phyloP scores from a whole-genome alignment of 1,284 basidiomycete species.

The Cryptococcus jaspeensis region DNA sequence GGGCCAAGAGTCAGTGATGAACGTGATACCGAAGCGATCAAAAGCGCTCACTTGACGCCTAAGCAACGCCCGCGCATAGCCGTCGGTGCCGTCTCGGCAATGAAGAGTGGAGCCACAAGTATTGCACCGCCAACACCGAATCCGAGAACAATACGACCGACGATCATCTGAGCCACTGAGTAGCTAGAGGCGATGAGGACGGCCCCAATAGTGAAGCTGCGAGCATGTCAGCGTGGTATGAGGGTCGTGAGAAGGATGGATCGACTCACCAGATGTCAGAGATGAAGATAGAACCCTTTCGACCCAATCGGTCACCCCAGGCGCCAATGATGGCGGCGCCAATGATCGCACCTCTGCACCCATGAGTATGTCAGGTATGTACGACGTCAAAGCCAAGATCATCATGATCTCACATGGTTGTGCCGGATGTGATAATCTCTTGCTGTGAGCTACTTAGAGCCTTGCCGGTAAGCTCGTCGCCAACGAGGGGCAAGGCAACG shows the following conservation, averaged over 20 bases:
- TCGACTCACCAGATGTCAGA: conserved; percentile 20
- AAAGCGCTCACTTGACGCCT: conserved; percentile 18
- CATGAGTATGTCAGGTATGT: too few relatives aligned
- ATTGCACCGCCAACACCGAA: conserved; percentile 41
- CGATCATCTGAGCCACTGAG: conserved; percentile 34
- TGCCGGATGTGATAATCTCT: conserved; percentile 25
- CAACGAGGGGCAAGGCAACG: conserved; percentile 19
- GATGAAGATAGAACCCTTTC: conserved; percentile 21
- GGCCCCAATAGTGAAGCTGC: conserved; percentile 40
- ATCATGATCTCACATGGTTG: too few relatives aligned
- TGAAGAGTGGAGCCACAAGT: conserved; percentile 23
- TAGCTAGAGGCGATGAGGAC: conserved; percentile 42
- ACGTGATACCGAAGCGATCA: background rate
- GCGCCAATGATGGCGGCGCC: conserved; percentile 16
- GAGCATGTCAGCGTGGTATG: too few relatives aligned
- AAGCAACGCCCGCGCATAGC: conserved; percentile 37
- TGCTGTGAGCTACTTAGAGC: conserved; percentile 10
- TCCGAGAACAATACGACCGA: conserved; percentile 47
- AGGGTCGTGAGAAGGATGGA: too few relatives aligned
- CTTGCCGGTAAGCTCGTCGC: conserved; percentile 12
- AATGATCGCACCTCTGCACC: conserved; percentile 27
- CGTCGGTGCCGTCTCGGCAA: conserved; percentile 47
- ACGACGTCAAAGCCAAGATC: too few relatives aligned
- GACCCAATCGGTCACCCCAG: conserved; percentile 18
- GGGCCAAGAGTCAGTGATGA: conserved; percentile 1